These are phyloP conservation scores for Candida schatavii DNA, from an alignment of 805 yeast genomes.

Conservation along the genomic window DNA sequence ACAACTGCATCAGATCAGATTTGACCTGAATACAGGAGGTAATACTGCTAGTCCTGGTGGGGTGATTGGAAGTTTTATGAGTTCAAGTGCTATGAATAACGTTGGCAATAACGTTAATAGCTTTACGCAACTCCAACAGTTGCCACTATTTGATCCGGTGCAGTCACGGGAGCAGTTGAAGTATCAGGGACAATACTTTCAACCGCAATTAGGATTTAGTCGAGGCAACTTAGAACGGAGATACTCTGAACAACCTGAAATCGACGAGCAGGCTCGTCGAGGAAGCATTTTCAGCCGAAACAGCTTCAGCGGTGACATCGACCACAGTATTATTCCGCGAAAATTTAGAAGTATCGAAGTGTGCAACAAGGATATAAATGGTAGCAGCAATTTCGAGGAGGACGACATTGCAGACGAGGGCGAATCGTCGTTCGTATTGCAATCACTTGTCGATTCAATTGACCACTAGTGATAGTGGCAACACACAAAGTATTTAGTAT, in stretches of 20 bases:
- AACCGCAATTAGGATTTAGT: background rate
- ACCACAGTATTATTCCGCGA: slow-evolving; percentile 3
- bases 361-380: background rate
- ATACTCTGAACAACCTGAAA: background rate
- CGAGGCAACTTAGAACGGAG: background rate
- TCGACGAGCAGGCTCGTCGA: background rate
- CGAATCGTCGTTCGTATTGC: slow-evolving; percentile 31
- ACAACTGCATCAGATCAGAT: background rate
- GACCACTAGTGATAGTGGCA: slow-evolving; percentile 25
- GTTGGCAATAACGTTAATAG: background rate
- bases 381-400: too few relatives aligned
- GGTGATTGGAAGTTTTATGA: too few relatives aligned
- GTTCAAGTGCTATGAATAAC: too few relatives aligned
- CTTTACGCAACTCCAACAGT: background rate
- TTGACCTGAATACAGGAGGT: background rate
- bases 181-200: slow-evolving; percentile 2
- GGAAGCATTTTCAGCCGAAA: background rate
- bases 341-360: slow-evolving; percentile 9
- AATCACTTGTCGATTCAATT: slow-evolving; percentile 41
- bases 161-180: background rate
- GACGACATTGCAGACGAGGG: background rate
- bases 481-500: too few relatives aligned
- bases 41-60: background rate
- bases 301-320: background rate
- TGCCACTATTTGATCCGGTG: background rate